phyloP scores from a whole-genome alignment of 2,329 filamentous ascomycete genomes.

The Fragosphaeria purpurea region DNA sequence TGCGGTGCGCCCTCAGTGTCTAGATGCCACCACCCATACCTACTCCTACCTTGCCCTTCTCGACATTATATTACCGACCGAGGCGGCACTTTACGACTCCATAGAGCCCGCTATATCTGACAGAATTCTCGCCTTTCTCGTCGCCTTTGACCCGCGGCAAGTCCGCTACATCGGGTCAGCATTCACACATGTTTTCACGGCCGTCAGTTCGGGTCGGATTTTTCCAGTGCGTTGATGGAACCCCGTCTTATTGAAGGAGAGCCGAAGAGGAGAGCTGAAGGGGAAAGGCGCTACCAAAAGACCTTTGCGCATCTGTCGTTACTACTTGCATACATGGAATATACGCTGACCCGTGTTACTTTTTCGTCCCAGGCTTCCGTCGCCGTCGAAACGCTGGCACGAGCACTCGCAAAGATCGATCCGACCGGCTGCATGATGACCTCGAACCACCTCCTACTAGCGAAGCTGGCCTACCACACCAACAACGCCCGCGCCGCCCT shows the following conservation, averaged over 20 bases:
- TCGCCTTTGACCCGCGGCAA: constrained; percentile 40
- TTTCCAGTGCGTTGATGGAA: constrained; percentile 26
- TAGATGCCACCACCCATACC: constrained; percentile 39
- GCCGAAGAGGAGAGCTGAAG: background rate
- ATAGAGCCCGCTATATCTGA: constrained; percentile 28
- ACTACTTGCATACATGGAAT: too few species aligned
- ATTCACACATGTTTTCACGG: constrained; percentile 35
- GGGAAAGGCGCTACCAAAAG: too few species aligned
- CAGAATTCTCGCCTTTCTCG: constrained; percentile 34
- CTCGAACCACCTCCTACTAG: constrained; percentile 15
- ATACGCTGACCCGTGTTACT: too few species aligned
- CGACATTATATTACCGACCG: constrained; percentile 24
- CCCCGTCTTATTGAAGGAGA: too few species aligned
- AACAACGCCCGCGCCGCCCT: constrained; percentile 44
- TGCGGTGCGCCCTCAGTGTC: constrained; percentile 21
- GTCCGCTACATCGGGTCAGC: constrained; percentile 38
- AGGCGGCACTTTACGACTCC: constrained; percentile 17
- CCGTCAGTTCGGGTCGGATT: constrained; percentile 27
- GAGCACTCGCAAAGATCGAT: constrained; percentile 55
- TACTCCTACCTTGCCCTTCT: constrained; percentile 42
- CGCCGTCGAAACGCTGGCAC: constrained; percentile 34
- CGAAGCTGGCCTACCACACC: constrained; percentile 40
- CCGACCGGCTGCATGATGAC: constrained; percentile 34
- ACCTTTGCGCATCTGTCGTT: too few species aligned
- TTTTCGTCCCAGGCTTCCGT: constrained; percentile 29